Evolutionary conservation across 106 monocot species (phyloP).

Genomic region (Dioscorea dumetorum): DNA sequence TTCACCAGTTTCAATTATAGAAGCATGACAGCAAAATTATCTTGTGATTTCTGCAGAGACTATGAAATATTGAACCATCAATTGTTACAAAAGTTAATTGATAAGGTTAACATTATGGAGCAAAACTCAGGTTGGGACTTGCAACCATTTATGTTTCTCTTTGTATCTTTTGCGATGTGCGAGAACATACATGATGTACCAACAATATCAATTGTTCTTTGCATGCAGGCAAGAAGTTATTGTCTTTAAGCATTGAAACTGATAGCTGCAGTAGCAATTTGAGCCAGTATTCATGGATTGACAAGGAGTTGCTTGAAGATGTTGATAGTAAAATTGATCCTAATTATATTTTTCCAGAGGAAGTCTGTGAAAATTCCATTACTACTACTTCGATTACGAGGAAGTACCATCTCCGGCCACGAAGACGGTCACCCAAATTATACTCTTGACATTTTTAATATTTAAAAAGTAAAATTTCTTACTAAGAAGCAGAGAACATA

Average conservation of each 20-base stretch:
- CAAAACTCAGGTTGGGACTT: slow-evolving; percentile 29
- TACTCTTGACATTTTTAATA: background rate
- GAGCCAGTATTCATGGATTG: slow-evolving; percentile 71
- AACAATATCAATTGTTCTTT: no score
- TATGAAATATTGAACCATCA: slow-evolving; percentile 62
- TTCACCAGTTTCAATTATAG: background rate
- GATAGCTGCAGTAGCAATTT: slow-evolving; percentile 18
- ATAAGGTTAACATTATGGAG: slow-evolving; percentile 56
- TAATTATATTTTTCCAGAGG: slow-evolving; percentile 35
- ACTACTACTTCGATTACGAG: slow-evolving; percentile 12
- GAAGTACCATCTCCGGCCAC: slow-evolving; percentile 66
- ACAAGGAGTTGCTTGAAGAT: slow-evolving; percentile 72
- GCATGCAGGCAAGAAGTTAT: slow-evolving; percentile 15
- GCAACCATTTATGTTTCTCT: background rate
- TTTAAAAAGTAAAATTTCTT: no score
- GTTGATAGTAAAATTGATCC: slow-evolving; percentile 58
- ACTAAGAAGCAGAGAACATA: no score
- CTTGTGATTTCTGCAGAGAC: slow-evolving; percentile 34
- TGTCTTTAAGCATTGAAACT: slow-evolving; percentile 24
- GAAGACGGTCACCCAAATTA: background rate
- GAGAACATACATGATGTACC: no score
- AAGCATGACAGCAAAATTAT: background rate
- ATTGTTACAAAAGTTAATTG: slow-evolving; percentile 57
- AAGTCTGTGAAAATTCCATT: slow-evolving; percentile 42
- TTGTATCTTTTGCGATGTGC: background rate